phyloP scores from a whole-genome alignment of 345 rosid genomes.

The Hibiscus trionum region DNA sequence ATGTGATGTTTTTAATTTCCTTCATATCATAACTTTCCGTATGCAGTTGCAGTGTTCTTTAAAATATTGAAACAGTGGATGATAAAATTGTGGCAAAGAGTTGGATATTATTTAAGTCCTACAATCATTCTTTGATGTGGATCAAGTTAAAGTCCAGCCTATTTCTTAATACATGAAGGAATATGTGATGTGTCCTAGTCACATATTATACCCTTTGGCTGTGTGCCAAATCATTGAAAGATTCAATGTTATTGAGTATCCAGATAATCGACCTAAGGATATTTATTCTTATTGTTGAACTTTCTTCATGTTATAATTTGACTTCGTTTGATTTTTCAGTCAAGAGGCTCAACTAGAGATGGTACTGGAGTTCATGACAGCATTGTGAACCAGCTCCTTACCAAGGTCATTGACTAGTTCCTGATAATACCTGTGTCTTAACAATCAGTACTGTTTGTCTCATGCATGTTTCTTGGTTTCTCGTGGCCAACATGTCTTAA shows the following conservation, averaged over 20 bases:
- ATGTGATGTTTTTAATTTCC: conserved; percentile 1
- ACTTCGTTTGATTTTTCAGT: conserved; percentile 34
- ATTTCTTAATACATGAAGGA: background rate
- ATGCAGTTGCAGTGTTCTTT: background rate
- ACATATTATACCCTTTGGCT: background rate
- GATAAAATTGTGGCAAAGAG: background rate
- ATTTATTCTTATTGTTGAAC: conserved; percentile 1
- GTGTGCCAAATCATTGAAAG: background rate
- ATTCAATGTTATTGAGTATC: background rate
- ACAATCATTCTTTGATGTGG: background rate
- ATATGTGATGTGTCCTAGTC: background rate
- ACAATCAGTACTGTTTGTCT: background rate
- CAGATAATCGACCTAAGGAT: conserved; percentile 4
- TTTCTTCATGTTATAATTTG: background rate
- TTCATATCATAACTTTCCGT: background rate
- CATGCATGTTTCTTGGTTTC: conserved; percentile 6
- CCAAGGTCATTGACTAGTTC: conserved; percentile 56
- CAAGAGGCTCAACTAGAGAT: conserved; percentile 96
- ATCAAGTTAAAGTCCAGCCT: background rate
- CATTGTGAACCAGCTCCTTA: conserved; percentile 93
- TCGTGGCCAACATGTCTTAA: background rate
- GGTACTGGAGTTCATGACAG: conserved; percentile 99
- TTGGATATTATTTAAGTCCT: background rate
- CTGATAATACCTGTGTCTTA: background rate
- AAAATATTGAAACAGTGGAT: background rate